Percentiles rank a stretch among this genome's conserved stretches.
Conservation (phyloP, 306 rosid species). For the Corylus avellana region DNA sequence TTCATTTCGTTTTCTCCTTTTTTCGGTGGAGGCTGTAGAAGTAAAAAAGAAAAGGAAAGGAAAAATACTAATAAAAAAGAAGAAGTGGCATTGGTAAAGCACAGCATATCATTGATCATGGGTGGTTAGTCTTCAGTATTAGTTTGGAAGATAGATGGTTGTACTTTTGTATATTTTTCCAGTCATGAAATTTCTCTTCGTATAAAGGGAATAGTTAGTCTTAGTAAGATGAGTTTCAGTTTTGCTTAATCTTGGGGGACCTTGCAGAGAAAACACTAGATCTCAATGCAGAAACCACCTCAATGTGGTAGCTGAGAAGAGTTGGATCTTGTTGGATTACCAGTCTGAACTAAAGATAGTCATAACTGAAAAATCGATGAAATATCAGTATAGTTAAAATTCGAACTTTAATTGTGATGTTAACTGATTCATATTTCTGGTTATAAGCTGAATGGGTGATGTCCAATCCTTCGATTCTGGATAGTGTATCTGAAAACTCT, state of each 20-base stretch:
- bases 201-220: not conserved
- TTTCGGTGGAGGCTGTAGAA: too few species aligned
- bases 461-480: conserved; percentile 1
- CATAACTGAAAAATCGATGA: not conserved
- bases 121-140: not conserved
- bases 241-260: not conserved
- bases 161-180: not conserved
- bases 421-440: not conserved
- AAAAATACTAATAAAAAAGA: too few species aligned
- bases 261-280: not conserved
- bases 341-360: not conserved
- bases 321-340: not conserved
- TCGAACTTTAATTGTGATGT: not conserved
- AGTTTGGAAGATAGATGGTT: not conserved
- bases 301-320: not conserved
- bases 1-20: too few species aligned
- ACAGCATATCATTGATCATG: not conserved
- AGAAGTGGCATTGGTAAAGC: not conserved
- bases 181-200: not conserved
- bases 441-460: not conserved
- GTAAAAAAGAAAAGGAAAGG: too few species aligned
- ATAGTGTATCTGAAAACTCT: conserved; percentile 34
- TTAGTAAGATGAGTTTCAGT: not conserved
- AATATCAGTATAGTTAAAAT: not conserved
- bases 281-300: not conserved